Conservation (phyloP, 352 stramenopile genomes). For the Pythium rhizo-oryzae region DNA sequence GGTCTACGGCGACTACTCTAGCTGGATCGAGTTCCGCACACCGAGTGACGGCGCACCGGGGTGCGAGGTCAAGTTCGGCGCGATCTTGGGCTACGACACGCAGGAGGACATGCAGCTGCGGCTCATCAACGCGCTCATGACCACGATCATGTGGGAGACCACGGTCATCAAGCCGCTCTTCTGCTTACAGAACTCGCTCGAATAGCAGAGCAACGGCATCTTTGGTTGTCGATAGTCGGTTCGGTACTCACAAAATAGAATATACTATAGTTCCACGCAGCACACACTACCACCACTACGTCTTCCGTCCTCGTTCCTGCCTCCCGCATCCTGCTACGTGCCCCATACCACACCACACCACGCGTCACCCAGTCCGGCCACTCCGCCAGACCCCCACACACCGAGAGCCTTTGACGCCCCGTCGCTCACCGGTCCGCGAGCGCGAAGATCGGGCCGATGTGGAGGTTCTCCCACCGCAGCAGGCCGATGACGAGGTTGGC, state of each 20-base stretch:
- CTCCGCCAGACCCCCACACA: neutral
- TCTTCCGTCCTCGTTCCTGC: too few relatives aligned
- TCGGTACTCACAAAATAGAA: constrained; percentile 11
- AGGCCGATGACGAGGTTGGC: constrained; percentile 28
- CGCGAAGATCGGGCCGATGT: constrained; percentile 28
- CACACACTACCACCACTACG: neutral
- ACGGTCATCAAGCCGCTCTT: constrained; percentile 45
- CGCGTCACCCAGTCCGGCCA: neutral
- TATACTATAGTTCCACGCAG: neutral
- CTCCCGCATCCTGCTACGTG: neutral
- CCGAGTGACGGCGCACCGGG: constrained; percentile 33
- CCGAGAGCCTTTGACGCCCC: too few relatives aligned
- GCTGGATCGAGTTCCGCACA: constrained; percentile 47
- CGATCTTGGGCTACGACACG: constrained; percentile 59
- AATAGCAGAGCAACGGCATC: neutral
- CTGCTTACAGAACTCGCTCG: constrained; percentile 23
- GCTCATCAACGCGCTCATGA: constrained; percentile 32
- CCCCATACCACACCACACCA: neutral
- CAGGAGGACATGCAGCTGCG: constrained; percentile 42
- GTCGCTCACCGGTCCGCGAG: constrained; percentile 21
- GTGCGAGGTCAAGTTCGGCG: constrained; percentile 67
- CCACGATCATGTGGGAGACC: constrained; percentile 54
- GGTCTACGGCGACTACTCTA: constrained; percentile 39
- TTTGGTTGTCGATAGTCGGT: too few relatives aligned
- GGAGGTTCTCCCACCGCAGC: constrained; percentile 31